Evolutionary conservation across 306 rosid species (phyloP).

Genomic region (Elaeagnus macrophylla): DNA sequence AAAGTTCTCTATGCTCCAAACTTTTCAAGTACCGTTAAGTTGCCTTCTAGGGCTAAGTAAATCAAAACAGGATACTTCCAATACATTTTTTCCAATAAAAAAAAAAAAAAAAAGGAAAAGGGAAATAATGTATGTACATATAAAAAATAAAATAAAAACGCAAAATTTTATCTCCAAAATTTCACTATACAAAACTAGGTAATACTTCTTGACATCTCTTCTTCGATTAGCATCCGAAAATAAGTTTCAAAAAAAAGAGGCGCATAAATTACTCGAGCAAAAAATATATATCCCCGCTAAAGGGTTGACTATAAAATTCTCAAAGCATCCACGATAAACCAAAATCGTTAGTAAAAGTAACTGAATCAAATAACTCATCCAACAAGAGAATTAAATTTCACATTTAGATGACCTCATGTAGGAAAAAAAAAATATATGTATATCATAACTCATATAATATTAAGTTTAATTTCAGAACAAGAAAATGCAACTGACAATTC

Average conservation of each 20-base stretch:
- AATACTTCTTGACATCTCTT: neutral
- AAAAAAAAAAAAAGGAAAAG: too few species aligned
- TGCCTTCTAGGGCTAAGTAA: neutral
- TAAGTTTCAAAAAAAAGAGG: neutral
- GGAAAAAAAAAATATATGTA: too few species aligned
- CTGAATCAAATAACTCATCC: too few species aligned
- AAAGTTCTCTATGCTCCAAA: neutral
- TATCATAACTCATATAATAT: neutral
- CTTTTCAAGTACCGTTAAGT: neutral
- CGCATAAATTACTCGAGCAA: neutral
- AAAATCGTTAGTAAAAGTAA: too few species aligned
- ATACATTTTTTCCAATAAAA: too few species aligned
- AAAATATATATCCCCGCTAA: neutral
- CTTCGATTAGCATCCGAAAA: neutral
- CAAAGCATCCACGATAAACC: neutral
- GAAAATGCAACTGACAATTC: constrained; percentile 14
- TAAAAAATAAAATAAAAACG: too few species aligned
- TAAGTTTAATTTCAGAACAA: constrained; percentile 3
- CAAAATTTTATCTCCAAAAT: too few species aligned
- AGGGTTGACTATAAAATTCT: too few species aligned
- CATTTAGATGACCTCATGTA: too few species aligned
- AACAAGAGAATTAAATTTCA: too few species aligned
- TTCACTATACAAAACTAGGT: neutral
- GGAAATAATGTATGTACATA: too few species aligned
- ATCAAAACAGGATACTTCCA: neutral